Evolutionary conservation across 2,329 filamentous ascomycete genomes (phyloP).

Genomic region (Talaromyces sp.): DNA sequence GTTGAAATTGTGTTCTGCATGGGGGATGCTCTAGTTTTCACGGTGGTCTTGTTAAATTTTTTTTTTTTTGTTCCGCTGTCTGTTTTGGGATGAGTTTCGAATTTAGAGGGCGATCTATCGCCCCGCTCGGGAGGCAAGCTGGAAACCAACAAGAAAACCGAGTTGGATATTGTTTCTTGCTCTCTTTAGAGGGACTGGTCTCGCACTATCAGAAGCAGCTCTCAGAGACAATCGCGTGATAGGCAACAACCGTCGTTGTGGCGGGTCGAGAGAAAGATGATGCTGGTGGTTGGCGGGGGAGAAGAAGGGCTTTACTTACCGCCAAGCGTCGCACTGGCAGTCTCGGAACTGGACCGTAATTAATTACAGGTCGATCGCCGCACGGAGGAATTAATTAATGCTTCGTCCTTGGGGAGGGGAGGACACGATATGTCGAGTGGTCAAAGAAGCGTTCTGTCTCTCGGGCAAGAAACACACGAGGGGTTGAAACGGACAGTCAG

Average conservation of each 20-base stretch:
- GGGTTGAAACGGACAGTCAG: neutral
- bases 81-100: neutral
- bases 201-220: neutral
- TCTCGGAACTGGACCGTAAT: neutral
- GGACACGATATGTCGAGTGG: neutral
- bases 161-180: neutral
- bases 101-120: neutral
- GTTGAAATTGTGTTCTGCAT: constrained; percentile 12
- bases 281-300: neutral
- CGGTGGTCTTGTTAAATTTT: constrained; percentile 3
- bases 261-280: neutral
- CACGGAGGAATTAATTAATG: neutral
- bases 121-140: neutral
- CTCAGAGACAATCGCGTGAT: neutral
- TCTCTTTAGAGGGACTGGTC: neutral
- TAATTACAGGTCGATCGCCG: neutral
- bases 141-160: neutral
- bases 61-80: constrained; percentile 3
- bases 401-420: neutral
- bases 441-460: neutral
- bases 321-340: neutral
- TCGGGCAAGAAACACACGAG: too few species aligned
- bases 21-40: constrained; percentile 1
- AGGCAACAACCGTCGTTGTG: neutral
- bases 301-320: neutral